Evolutionary conservation across 2,329 filamentous ascomycete genomes (phyloP).

Genomic region (Sclerotinia minor): DNA sequence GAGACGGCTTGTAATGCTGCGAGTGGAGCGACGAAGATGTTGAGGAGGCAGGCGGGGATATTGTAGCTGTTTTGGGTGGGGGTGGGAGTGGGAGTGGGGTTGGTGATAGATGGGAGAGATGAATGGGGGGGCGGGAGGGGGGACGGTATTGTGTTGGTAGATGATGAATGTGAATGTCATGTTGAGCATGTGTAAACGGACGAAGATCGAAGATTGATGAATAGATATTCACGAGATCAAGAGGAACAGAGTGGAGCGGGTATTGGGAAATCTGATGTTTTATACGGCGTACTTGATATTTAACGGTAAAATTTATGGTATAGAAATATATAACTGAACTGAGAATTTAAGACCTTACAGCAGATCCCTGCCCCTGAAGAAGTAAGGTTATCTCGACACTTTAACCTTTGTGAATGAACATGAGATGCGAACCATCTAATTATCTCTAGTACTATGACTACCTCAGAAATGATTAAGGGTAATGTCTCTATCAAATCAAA

Average conservation of each 20-base stretch:
- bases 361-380: too few relatives aligned
- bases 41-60: not conserved
- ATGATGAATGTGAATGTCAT: not conserved
- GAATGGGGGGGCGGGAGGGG: not conserved
- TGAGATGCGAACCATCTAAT: too few relatives aligned
- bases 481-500: too few relatives aligned
- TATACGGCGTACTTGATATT: not conserved
- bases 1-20: conserved; percentile 42
- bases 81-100: too few relatives aligned
- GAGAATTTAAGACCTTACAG: too few relatives aligned
- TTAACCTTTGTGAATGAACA: too few relatives aligned
- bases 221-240: not conserved
- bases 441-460: too few relatives aligned
- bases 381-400: too few relatives aligned
- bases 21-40: not conserved
- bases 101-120: too few relatives aligned
- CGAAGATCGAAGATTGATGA: not conserved
- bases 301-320: not conserved
- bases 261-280: too few relatives aligned
- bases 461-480: too few relatives aligned
- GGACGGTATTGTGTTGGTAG: not conserved
- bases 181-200: not conserved
- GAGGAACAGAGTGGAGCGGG: not conserved
- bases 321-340: not conserved
- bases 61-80: not conserved